Evolutionary conservation across 2,329 filamentous ascomycete species (phyloP).

Genomic region (Fusarium sp.): DNA sequence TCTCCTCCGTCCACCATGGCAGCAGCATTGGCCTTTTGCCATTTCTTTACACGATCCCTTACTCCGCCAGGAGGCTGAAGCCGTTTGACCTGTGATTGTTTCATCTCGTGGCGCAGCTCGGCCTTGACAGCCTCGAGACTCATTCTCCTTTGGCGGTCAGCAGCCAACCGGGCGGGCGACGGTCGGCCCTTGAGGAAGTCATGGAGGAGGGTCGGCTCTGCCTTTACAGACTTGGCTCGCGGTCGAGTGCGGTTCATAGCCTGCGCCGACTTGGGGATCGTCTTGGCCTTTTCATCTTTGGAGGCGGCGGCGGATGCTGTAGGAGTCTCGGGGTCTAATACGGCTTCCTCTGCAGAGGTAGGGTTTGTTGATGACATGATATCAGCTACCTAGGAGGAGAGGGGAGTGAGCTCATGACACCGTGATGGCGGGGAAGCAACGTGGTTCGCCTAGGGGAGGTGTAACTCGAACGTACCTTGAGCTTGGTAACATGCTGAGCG

Average conservation of each 20-base stretch:
- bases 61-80: conserved; percentile 76
- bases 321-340: conserved; percentile 41
- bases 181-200: conserved; percentile 71
- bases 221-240: conserved; percentile 55
- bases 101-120: conserved; percentile 65
- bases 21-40: conserved; percentile 83
- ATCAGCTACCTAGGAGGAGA: conserved; percentile 36
- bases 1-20: conserved; percentile 64
- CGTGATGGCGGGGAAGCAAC: not conserved
- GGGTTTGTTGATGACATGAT: conserved; percentile 47
- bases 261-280: conserved; percentile 59
- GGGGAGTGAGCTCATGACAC: conserved; percentile 31
- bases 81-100: conserved; percentile 68
- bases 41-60: conserved; percentile 82
- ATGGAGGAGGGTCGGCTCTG: conserved; percentile 61
- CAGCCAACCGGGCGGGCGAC: conserved; percentile 66
- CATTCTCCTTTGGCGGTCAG: conserved; percentile 65
- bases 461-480: conserved; percentile 38
- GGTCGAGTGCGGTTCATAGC: conserved; percentile 50
- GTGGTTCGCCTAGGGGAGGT: not conserved
- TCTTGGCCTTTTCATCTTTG: conserved; percentile 32
- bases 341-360: conserved; percentile 42
- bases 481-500: conserved; percentile 46
- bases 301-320: conserved; percentile 21
- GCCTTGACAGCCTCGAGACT: conserved; percentile 71